Conservation (phyloP, 306 rosid species). For the Gastrolobium bilobum region DNA sequence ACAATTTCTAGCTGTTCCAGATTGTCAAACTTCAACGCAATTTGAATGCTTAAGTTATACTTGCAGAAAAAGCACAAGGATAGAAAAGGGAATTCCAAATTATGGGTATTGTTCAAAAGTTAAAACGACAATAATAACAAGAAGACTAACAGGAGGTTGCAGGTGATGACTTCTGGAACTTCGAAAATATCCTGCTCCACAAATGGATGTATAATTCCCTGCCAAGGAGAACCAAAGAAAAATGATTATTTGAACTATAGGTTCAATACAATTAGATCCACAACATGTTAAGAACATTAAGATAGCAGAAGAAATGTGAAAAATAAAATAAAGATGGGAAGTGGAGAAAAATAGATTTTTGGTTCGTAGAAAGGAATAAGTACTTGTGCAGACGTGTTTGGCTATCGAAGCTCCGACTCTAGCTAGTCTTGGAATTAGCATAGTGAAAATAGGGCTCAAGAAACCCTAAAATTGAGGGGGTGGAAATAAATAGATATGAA, state of each 20-base stretch:
- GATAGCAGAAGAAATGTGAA: not conserved
- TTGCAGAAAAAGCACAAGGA: not conserved
- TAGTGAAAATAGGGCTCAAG: not conserved
- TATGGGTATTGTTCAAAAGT: not conserved
- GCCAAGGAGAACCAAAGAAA: constrained; percentile 32
- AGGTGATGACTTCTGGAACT: constrained; percentile 1
- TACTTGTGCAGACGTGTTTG: constrained; percentile 47
- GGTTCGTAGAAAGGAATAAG: no score
- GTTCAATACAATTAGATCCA: constrained; percentile 4
- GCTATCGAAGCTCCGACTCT: constrained; percentile 52
- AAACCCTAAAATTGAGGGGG: constrained; percentile 6
- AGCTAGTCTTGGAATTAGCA: constrained; percentile 45
- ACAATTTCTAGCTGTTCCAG: not conserved
- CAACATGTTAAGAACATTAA: not conserved
- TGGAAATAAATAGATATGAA: not conserved
- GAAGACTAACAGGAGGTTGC: constrained; percentile 51
- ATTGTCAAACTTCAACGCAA: not conserved
- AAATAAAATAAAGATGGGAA: not conserved
- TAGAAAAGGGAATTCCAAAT: not conserved
- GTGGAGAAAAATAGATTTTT: no score
- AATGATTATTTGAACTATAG: not conserved
- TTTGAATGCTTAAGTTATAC: not conserved
- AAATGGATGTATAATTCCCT: constrained; percentile 47
- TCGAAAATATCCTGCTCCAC: constrained; percentile 33
- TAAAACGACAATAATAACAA: not conserved